Conservation (phyloP, 2,329 filamentous ascomycete species). For the Dendryphion nanum region DNA sequence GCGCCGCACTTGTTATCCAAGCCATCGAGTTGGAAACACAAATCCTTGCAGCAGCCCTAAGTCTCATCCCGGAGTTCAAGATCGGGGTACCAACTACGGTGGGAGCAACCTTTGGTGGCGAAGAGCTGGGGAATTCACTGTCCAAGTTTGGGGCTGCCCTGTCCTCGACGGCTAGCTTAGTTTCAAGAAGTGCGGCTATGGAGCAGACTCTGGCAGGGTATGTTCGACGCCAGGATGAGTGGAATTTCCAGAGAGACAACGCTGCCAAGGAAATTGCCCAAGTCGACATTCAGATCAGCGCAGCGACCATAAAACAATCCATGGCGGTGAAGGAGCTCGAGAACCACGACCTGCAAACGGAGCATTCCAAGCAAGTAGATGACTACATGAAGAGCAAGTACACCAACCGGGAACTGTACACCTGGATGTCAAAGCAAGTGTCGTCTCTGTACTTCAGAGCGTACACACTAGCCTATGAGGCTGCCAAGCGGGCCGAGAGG, state of each 20-base stretch:
- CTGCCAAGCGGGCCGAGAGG: conserved; percentile 23
- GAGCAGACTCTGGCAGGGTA: background rate
- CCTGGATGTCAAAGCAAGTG: conserved; percentile 16
- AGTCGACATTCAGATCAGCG: background rate
- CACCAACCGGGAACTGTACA: conserved; percentile 30
- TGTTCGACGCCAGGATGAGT: background rate
- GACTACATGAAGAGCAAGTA: conserved; percentile 27
- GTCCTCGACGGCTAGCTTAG: background rate
- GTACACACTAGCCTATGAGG: conserved; percentile 21
- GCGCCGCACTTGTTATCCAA: background rate
- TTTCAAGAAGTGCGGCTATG: background rate
- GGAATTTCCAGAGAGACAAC: background rate
- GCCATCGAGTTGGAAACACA: background rate
- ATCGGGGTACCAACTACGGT: background rate
- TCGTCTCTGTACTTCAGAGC: conserved; percentile 14
- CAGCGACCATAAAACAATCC: background rate
- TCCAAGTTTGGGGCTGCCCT: background rate
- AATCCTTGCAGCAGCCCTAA: background rate
- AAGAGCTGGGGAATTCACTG: background rate
- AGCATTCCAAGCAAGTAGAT: conserved; percentile 13
- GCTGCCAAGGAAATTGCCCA: background rate
- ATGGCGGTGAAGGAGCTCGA: background rate
- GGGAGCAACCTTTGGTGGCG: background rate
- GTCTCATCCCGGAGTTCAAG: background rate
- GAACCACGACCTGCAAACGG: conserved; percentile 4